These are phyloP conservation scores for Bretschneidera sinensis DNA, from an alignment of 345 rosid species.

Conservation along the genomic window DNA sequence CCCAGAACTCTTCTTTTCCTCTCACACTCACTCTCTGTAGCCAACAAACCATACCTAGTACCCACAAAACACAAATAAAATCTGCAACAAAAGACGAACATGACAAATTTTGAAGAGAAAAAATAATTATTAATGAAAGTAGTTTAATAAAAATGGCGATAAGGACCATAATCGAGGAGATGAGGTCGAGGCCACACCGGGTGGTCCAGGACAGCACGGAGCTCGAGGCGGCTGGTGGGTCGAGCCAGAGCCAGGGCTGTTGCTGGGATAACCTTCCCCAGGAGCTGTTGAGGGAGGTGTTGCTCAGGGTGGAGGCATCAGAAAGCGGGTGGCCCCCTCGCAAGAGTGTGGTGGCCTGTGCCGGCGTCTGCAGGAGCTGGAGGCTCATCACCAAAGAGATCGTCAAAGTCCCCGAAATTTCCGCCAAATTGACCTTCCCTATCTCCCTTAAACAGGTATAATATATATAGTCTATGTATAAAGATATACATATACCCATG, in stretches of 20 bases:
- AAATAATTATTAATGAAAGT: too few relatives aligned
- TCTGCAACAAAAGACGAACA: too few relatives aligned
- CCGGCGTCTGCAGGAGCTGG: slow-evolving; percentile 82
- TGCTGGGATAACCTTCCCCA: slow-evolving; percentile 74
- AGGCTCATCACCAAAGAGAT: slow-evolving; percentile 55
- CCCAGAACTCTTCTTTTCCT: too few relatives aligned
- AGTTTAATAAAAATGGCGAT: too few relatives aligned
- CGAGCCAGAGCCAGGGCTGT: slow-evolving; percentile 24
- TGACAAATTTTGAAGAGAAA: too few relatives aligned
- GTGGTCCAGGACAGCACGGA: slow-evolving; percentile 45
- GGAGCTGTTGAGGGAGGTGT: slow-evolving; percentile 69
- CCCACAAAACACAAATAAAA: too few relatives aligned
- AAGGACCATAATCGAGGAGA: slow-evolving; percentile 39
- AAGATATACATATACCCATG: not conserved
- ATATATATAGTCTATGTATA: not conserved
- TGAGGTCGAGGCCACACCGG: slow-evolving; percentile 55
- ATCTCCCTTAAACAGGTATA: slow-evolving; percentile 86
- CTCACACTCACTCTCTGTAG: too few relatives aligned
- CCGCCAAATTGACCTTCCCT: slow-evolving; percentile 75
- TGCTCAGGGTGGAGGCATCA: slow-evolving; percentile 54
- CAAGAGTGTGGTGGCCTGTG: slow-evolving; percentile 72
- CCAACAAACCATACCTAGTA: too few relatives aligned
- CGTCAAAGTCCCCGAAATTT: slow-evolving; percentile 56
- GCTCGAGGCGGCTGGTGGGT: slow-evolving; percentile 11
- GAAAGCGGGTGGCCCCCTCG: slow-evolving; percentile 71